Evolutionary conservation across 306 rosid species (phyloP).

Genomic region (Alnus glutinosa): DNA sequence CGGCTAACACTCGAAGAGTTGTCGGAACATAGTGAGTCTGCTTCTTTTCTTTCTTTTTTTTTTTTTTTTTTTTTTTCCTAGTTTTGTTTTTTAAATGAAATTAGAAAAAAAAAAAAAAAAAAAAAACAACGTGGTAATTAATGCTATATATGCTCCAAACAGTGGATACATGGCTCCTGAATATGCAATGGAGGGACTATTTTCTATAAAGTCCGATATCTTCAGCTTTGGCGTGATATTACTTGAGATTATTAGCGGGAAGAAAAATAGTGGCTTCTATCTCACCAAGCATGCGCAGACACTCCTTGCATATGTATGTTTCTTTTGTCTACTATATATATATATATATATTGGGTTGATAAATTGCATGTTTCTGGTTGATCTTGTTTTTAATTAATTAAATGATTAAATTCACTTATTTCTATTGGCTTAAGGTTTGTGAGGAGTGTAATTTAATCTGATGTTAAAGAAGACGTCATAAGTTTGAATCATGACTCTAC

Average conservation of each 20-base stretch:
- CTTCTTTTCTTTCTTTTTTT: neutral
- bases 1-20: conserved; percentile 26
- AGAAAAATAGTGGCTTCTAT: conserved; percentile 33
- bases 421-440: no score
- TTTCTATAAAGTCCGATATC: conserved; percentile 44
- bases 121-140: no score
- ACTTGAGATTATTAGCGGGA: conserved; percentile 44
- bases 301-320: conserved; percentile 38
- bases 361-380: neutral
- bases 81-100: no score
- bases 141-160: neutral
- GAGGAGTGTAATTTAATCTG: no score
- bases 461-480: no score
- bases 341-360: neutral
- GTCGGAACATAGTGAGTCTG: conserved; percentile 32
- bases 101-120: no score
- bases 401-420: no score
- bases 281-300: conserved; percentile 33
- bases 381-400: neutral
- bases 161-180: conserved; percentile 63
- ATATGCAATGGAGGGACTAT: conserved; percentile 48
- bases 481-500: no score
- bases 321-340: neutral
- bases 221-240: conserved; percentile 48
- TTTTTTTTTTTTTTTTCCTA: no score